phyloP scores from a whole-genome alignment of 805 yeast genomes.

The Clavispora asparagi region DNA sequence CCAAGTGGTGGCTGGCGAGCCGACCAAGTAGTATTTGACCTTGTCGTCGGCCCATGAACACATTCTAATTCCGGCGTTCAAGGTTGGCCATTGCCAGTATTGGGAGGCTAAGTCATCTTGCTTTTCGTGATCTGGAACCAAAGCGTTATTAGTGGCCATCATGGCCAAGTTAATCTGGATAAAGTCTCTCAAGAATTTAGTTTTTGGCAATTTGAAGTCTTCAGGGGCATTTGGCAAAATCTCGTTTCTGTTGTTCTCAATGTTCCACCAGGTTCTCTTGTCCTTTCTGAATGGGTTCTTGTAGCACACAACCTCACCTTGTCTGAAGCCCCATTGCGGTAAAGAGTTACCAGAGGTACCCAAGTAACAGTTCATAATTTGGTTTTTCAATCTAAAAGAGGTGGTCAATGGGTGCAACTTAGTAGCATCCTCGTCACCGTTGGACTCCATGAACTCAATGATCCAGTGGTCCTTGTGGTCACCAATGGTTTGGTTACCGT shows the following conservation, averaged over 20 bases:
- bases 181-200: conserved; percentile 61
- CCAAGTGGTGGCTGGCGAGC: conserved; percentile 70
- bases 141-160: conserved; percentile 81
- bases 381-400: conserved; percentile 69
- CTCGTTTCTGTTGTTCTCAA: conserved; percentile 63
- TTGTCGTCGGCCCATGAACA: conserved; percentile 60
- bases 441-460: conserved; percentile 61
- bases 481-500: conserved; percentile 61
- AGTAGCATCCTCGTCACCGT: conserved; percentile 46
- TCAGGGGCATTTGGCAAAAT: conserved; percentile 55
- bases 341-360: conserved; percentile 75
- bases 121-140: conserved; percentile 71
- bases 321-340: conserved; percentile 98
- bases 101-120: conserved; percentile 64
- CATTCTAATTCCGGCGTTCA: conserved; percentile 67
- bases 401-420: conserved; percentile 77
- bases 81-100: conserved; percentile 84
- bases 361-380: conserved; percentile 71
- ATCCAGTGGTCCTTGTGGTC: conserved; percentile 76
- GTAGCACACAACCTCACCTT: conserved; percentile 89
- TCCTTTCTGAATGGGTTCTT: conserved; percentile 64
- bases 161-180: conserved; percentile 69
- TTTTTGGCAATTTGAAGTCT: conserved; percentile 57
- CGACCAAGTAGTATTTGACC: conserved; percentile 59
- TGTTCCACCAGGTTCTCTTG: conserved; percentile 86